phyloP scores from a whole-genome alignment of 139 green algal genomes.

The Zygnema circumcarinatum region DNA sequence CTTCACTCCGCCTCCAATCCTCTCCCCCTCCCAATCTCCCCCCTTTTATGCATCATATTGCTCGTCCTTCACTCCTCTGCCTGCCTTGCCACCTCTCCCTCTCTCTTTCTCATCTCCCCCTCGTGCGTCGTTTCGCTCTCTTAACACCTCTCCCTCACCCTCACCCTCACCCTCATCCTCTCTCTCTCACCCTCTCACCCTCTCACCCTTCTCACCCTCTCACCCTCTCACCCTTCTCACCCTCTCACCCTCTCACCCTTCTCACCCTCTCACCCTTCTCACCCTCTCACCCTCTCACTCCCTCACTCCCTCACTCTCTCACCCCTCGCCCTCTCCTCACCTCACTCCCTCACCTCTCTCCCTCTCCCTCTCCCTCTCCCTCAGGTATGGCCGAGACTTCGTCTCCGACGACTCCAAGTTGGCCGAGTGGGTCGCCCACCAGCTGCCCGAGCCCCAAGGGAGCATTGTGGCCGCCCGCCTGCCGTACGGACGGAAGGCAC shows the following conservation, averaged over 20 bases:
- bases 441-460: conserved; percentile 9
- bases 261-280: background rate
- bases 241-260: background rate
- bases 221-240: background rate
- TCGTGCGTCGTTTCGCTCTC: background rate
- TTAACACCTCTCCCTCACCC: background rate
- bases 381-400: conserved; percentile 46
- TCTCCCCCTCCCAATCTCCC: background rate
- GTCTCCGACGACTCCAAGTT: background rate
- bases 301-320: background rate
- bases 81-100: background rate
- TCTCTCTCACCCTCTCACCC: background rate
- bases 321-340: background rate
- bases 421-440: conserved; percentile 34
- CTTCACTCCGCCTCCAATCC: background rate
- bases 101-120: background rate
- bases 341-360: background rate
- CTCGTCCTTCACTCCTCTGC: background rate
- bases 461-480: conserved; percentile 2
- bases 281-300: background rate
- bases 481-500: background rate
- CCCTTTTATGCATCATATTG: conserved; percentile 9
- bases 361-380: background rate
- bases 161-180: background rate
- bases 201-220: background rate